Percentiles rank a stretch among this genome's conserved stretches.
Evolutionary conservation across 2,329 filamentous ascomycete species (phyloP).

Genomic region (Aspergillus quadricinctus): DNA sequence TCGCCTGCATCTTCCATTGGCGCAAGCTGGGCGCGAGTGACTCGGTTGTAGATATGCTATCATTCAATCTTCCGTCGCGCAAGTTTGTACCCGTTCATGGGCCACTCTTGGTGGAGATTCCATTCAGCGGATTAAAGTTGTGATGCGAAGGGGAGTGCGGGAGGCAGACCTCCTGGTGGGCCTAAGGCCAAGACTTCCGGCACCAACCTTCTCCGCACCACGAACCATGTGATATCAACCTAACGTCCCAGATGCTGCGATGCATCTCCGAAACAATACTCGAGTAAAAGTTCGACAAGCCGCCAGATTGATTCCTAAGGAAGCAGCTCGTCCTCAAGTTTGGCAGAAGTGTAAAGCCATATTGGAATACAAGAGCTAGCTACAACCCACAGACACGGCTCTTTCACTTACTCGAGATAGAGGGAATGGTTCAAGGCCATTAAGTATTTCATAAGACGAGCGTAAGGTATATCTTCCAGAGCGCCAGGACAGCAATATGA

Average conservation of each 20-base stretch:
- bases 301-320: background rate
- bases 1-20: conserved; percentile 36
- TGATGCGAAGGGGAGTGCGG: background rate
- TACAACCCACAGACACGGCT: background rate
- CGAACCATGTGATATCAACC: background rate
- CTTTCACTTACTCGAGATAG: background rate
- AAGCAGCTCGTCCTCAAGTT: background rate
- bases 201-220: background rate
- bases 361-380: background rate
- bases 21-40: conserved; percentile 18
- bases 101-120: background rate
- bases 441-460: conserved; percentile 3
- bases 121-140: background rate
- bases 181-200: background rate
- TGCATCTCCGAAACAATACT: background rate
- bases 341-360: background rate
- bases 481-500: conserved; percentile 13
- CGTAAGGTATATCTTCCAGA: conserved; percentile 27
- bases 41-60: conserved; percentile 17
- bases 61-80: conserved; percentile 15
- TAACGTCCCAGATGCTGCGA: background rate
- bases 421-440: background rate
- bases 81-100: conserved; percentile 1
- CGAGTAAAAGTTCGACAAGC: background rate
- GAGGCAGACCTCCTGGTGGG: background rate